These are phyloP conservation scores for Podosphaera aphanis DNA, from an alignment of 2,329 filamentous ascomycete genomes.

Conservation along the genomic window DNA sequence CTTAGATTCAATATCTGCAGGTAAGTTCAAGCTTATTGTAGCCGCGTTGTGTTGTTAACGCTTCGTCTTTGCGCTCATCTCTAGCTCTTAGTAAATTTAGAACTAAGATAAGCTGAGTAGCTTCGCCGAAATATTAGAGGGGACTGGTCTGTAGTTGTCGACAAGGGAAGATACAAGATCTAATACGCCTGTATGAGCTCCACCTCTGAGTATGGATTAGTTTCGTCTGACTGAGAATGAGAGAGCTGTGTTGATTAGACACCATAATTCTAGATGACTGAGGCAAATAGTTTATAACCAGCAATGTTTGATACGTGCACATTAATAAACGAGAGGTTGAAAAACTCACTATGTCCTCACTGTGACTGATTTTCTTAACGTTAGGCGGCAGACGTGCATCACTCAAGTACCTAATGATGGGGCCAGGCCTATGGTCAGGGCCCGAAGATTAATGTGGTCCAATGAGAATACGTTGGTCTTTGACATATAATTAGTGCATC, in stretches of 20 bases:
- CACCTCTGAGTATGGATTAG: not conserved
- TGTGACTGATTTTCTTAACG: no score
- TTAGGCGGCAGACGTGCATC: no score
- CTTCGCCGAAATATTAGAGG: not conserved
- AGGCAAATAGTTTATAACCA: not conserved
- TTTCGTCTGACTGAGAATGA: not conserved
- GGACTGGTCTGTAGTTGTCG: not conserved
- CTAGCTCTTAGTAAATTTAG: not conserved
- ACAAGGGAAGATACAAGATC: not conserved
- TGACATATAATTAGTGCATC: no score
- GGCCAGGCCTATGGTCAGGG: no score
- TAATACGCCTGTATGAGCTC: not conserved
- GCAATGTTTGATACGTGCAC: no score
- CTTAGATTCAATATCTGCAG: not conserved
- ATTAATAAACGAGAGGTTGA: no score
- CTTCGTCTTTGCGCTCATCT: not conserved
- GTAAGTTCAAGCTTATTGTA: not conserved
- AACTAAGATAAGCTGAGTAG: not conserved
- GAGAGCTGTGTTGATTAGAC: not conserved
- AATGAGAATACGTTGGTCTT: no score
- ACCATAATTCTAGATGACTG: not conserved
- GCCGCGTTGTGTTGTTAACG: not conserved
- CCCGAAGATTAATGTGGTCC: no score
- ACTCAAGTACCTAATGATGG: no score
- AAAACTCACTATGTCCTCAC: no score